Base-by-base conservation (phyloP, 1,284 basidiomycete genomes). In the Schizophyllum commune region DNA sequence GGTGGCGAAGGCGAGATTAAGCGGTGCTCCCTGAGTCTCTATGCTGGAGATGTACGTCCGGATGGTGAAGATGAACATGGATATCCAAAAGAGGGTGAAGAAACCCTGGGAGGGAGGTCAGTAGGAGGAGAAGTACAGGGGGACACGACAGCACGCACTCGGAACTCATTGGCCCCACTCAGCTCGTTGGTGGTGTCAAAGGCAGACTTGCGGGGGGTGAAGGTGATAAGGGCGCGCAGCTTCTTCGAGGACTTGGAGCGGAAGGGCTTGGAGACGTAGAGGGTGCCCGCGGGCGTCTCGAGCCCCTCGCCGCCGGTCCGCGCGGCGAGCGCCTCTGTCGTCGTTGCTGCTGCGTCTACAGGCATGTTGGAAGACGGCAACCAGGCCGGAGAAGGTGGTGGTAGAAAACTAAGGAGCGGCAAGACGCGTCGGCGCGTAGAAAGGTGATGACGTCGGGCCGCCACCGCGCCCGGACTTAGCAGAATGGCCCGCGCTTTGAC, bases 81-180 rank as follows among this genome's bases (percentile, higher is more conserved):
- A 92, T 70, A 88, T 84, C 86, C 95, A 97, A 75, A 97, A 97
- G 59, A 98, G 82, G 1, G 89, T 84, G 74, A 94, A 97, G 80
- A 97, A 97, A 0, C 95, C 95, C 86, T 89, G 68, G 33, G 58
- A 33, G 32, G n/a, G 6, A 27, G 19, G 32, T 27, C n/a, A 27
- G 22, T 33, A 7, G 59, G 52, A 61, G 13, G 20, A 52, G 58
- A 53, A 65, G 52, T 17, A 56, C 55, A 11, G 33, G 20, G 32
- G 20, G 2, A 56, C 55, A 19, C 55, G 15, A 56, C 21, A 27
- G 13, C 22, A 77, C 83, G 60, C 70, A 89, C 88, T 66, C 95
- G 83, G 72, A 98, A 96, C 71, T 94, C 87, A 74, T 98, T 95
- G 8, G 82, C 75, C 52, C 84, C 83, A 17, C 88, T 88, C 13